Base-by-base conservation (phyloP, 768 basidiomycete species). In the Pisolithus sp. region DNA sequence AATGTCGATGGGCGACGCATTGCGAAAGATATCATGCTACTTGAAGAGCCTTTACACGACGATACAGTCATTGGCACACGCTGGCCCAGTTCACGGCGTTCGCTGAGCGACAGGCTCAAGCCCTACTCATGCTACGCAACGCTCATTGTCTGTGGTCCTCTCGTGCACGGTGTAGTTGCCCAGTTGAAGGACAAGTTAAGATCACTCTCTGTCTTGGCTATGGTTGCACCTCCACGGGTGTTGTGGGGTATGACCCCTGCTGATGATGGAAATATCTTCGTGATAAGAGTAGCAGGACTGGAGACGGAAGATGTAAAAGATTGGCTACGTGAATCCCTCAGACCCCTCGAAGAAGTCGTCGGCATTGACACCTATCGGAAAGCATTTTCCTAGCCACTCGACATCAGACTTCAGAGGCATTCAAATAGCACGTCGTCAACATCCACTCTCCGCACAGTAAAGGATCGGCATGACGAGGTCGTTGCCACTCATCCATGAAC, bases 121-220 rank as follows among this genome's bases (percentile, higher is more conserved):
- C 92, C 93, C 3, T 97, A 95, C 63, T 78, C 86, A 7, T 94
- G 92, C 68, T 97, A 95, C 67, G 93, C 91, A 18, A 93, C 83
- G 57, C 67, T 95, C 18, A 73, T 96, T 54, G 76, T 97, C 54
- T 80, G 78, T 55, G 95, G 94, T 4, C 85, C 87, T 0, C 66
- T 75, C 50, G 72, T 83, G 18, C 67, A 71, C 42, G 59, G 60
- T 1, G 68, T 85, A 5, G 71, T 86, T 30, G 50, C 63, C 1
- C 65, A 73, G 45, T 71, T 97, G 46, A 61, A 68, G 21, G 66
- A 55, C 20, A 65, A 74, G 57, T 85, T 85, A 58, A 68, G 73
- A 46, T 57, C 68, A 15, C 81, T 83, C 30, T 75, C 77, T 4
- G 82, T 96, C 51, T 86, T 89, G 77, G 69, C 79, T 63, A 61